phyloP scores from a whole-genome alignment of 352 stramenopile species.

The Phytophthora fragariaefolia region DNA sequence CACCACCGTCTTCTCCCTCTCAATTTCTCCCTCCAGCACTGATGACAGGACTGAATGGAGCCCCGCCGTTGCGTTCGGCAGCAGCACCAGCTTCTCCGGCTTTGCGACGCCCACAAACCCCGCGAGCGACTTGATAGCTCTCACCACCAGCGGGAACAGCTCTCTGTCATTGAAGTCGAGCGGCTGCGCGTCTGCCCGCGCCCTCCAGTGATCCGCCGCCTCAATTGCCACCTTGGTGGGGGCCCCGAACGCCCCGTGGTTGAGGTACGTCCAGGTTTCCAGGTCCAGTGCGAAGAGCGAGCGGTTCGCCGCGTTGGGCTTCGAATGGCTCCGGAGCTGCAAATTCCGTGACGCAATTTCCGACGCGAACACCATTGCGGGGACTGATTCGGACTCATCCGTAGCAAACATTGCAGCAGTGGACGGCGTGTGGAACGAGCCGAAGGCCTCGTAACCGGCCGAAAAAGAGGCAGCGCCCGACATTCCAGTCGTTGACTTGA shows the following conservation, averaged over 20 bases:
- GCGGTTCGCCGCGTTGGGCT: slow-evolving; percentile 37
- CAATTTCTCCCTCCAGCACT: slow-evolving; percentile 29
- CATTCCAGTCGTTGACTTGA: slow-evolving; percentile 15
- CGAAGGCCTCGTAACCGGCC: slow-evolving; percentile 70
- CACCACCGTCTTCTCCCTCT: slow-evolving; percentile 52
- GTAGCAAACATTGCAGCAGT: slow-evolving; percentile 60
- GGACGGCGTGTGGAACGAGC: slow-evolving; percentile 80
- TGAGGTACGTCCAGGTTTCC: slow-evolving; percentile 91
- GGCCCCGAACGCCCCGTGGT: slow-evolving; percentile 94
- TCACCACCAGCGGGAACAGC: slow-evolving; percentile 90
- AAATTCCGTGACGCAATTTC: slow-evolving; percentile 22
- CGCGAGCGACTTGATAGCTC: slow-evolving; percentile 80
- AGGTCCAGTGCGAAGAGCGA: slow-evolving; percentile 67
- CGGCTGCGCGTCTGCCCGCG: slow-evolving; percentile 87
- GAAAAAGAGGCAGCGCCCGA: neutral
- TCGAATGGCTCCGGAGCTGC: slow-evolving; percentile 14
- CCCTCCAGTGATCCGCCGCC: slow-evolving; percentile 80
- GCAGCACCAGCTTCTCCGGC: slow-evolving; percentile 70
- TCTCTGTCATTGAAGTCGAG: slow-evolving; percentile 93
- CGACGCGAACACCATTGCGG: slow-evolving; percentile 22
- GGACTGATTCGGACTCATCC: slow-evolving; percentile 8
- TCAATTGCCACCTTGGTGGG: slow-evolving; percentile 69
- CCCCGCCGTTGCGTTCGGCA: slow-evolving; percentile 91
- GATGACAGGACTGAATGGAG: slow-evolving; percentile 88
- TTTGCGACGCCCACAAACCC: slow-evolving; percentile 62